Evolutionary conservation across 768 basidiomycete genomes (phyloP).

Genomic region (Clavulina sp.): DNA sequence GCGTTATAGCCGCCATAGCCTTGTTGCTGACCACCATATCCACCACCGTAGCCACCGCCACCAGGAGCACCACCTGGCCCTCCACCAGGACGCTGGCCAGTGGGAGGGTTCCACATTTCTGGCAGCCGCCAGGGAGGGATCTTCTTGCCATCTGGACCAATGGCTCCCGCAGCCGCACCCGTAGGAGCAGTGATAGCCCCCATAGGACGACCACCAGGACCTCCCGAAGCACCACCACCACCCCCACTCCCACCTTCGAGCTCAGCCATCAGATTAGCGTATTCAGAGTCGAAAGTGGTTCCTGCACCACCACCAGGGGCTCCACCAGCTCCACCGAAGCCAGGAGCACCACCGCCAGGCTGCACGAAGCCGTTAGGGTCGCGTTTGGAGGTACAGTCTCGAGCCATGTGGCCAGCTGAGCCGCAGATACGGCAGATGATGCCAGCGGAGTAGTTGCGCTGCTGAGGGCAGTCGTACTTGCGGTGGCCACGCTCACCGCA

Average conservation of each 20-base stretch:
- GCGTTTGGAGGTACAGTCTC: conserved; percentile 88
- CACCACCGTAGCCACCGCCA: conserved; percentile 26
- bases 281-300: conserved; percentile 84
- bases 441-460: conserved; percentile 96
- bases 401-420: conserved; percentile 96
- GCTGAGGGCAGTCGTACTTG: conserved; percentile 98
- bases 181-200: conserved; percentile 30
- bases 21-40: conserved; percentile 56
- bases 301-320: conserved; percentile 24
- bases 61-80: not conserved
- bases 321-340: conserved; percentile 1
- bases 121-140: conserved; percentile 86
- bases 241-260: conserved; percentile 54
- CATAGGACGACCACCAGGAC: conserved; percentile 31
- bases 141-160: conserved; percentile 33
- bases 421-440: conserved; percentile 98
- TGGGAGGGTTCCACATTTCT: conserved; percentile 49
- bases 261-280: conserved; percentile 93
- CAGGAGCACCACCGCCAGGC: conserved; percentile 6
- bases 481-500: conserved; percentile 88
- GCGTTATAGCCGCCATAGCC: conserved; percentile 5
- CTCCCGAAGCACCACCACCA: conserved; percentile 13
- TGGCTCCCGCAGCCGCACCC: conserved; percentile 17
- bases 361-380: conserved; percentile 41
- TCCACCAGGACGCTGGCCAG: conserved; percentile 2